These are phyloP conservation scores for Tolypocladium endophyticum DNA, from an alignment of 2,329 filamentous ascomycete genomes.

Conservation along the genomic window DNA sequence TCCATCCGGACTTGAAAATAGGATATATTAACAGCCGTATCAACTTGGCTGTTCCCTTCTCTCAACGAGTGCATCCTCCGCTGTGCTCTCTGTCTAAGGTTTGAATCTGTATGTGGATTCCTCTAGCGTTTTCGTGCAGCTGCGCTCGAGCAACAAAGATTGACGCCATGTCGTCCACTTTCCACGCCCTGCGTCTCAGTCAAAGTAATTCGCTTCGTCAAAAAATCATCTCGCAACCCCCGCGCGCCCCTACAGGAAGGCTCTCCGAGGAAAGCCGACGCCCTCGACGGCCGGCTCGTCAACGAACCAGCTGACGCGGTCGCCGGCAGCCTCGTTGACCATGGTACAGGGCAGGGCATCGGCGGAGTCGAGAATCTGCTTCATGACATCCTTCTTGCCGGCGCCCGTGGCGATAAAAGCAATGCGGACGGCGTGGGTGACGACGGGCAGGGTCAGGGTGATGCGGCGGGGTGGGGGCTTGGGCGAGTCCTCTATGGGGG, in stretches of 20 bases:
- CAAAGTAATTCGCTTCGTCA: not conserved
- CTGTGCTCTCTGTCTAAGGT: not conserved
- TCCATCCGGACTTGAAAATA: not conserved
- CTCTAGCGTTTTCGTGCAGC: not conserved
- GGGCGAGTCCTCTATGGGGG: slow-evolving; percentile 82
- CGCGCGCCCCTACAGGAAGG: slow-evolving; percentile 35
- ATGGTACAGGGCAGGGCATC: slow-evolving; percentile 74
- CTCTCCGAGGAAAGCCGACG: slow-evolving; percentile 69
- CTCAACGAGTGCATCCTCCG: not conserved
- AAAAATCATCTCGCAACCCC: not conserved
- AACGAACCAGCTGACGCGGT: slow-evolving; percentile 92
- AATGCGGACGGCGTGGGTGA: slow-evolving; percentile 75
- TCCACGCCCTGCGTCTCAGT: not conserved
- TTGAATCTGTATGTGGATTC: not conserved
- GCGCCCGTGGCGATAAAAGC: slow-evolving; percentile 86
- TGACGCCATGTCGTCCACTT: not conserved
- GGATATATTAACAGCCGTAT: not conserved
- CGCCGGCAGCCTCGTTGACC: slow-evolving; percentile 74
- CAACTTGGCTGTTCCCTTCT: not conserved
- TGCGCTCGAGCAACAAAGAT: not conserved
- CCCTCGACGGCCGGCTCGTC: slow-evolving; percentile 79
- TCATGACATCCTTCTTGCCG: slow-evolving; percentile 85
- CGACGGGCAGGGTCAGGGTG: slow-evolving; percentile 83
- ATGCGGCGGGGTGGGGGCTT: slow-evolving; percentile 89
- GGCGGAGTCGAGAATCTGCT: slow-evolving; percentile 77